Evolutionary conservation across 1,139 yeast genomes (phyloP), one percentile per base, ranked within the genome.

Genomic region (Nadsonia starkeyi-henricii): DNA sequence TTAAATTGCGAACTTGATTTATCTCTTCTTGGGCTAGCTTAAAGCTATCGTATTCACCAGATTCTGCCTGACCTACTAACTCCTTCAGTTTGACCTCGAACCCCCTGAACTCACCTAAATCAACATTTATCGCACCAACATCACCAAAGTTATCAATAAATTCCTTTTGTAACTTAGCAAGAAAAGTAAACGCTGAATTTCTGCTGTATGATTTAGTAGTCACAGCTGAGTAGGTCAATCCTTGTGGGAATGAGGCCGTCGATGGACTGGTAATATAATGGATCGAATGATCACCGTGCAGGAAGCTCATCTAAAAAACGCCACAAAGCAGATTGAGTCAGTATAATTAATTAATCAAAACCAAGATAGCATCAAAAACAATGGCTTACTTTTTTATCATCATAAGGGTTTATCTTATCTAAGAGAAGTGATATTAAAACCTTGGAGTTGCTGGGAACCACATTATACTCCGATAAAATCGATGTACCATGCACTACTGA

Each of bases 1-100:
- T 66, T 46, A 68, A 58, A 41, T 65, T 61, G 54, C 63, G 62
- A 49, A 69, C 73, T 48, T 65, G 60, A 43, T 66, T 67, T 44
- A 69, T 56, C 50, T 69, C 73, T 47, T 57, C 54, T 45, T 64
- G 61, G 15, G 70, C 69, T 41, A 57, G 51, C 4, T 58, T 61
- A 5, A 58, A 61, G 44, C 53, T 52, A 21, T 59, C 63, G 17
- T 50, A 49, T 47, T 61, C 60, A 5, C 62, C 58, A 2, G 54
- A 48, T 17, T 48, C 53, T 13, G 56, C 52, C 36, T 58, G 52
- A 15, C 52, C 47, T 21, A 48, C 47, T 41, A 62, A 43, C 46
- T 55, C 58, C 20, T 50, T 51, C 43, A 44, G 41, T 43, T 39
- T 45, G 42, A 44, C 20, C 18, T 36, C 48, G 23, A 26, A 41